Evolutionary conservation across 2,329 filamentous ascomycete species (phyloP).

Genomic region (Fusarium succisae): DNA sequence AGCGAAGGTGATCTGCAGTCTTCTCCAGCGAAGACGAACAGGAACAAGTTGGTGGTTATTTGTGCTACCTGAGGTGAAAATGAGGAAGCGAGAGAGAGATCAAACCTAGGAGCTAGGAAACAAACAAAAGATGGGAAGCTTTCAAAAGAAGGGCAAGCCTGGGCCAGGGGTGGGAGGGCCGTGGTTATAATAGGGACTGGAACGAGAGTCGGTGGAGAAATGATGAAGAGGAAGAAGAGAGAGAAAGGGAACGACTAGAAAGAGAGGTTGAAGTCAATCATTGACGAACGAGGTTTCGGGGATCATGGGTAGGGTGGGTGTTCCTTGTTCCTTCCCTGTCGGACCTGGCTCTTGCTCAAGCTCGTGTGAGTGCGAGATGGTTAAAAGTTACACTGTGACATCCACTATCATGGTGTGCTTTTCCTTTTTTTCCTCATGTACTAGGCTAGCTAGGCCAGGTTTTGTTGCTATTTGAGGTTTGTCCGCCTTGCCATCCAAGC

Average conservation of each 20-base stretch:
- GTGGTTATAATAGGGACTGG: slow-evolving; percentile 41
- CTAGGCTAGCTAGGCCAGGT: not conserved
- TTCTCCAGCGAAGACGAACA: slow-evolving; percentile 33
- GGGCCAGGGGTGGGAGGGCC: slow-evolving; percentile 26
- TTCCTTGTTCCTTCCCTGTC: slow-evolving; percentile 32
- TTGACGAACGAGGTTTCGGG: slow-evolving; percentile 37
- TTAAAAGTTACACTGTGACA: slow-evolving; percentile 22
- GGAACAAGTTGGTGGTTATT: slow-evolving; percentile 8
- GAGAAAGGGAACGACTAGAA: slow-evolving; percentile 13
- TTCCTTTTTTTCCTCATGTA: not conserved
- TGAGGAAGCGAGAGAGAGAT: slow-evolving; percentile 28
- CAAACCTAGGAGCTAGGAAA: slow-evolving; percentile 21
- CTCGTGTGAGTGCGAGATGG: slow-evolving; percentile 20
- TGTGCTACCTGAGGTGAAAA: slow-evolving; percentile 18
- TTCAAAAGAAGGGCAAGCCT: slow-evolving; percentile 17
- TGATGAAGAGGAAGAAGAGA: slow-evolving; percentile 28
- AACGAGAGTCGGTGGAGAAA: slow-evolving; percentile 41
- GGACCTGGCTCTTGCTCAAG: slow-evolving; percentile 18
- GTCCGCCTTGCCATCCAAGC: slow-evolving; percentile 21
- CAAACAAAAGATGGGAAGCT: slow-evolving; percentile 25
- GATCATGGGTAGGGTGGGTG: slow-evolving; percentile 32
- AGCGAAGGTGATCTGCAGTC: slow-evolving; percentile 37
- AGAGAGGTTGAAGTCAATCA: slow-evolving; percentile 29
- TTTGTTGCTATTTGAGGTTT: slow-evolving; percentile 22
- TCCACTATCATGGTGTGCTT: not conserved